These are phyloP conservation scores for Hanseniaspora gamundiae DNA, from an alignment of 1,139 yeast species.

Conservation along the genomic window DNA sequence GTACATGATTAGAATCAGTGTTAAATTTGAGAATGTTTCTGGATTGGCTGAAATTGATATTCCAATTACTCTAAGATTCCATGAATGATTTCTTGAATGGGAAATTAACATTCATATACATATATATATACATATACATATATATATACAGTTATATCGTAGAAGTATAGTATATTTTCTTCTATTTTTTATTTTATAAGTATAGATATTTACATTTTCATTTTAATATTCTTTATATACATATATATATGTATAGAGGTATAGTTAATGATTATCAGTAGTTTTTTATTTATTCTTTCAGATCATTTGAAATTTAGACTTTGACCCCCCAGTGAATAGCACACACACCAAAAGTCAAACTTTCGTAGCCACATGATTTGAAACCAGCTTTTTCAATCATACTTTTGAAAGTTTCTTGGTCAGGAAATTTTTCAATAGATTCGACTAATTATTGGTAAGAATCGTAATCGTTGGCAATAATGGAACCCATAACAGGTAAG, in stretches of 20 bases:
- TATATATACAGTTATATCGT: not conserved
- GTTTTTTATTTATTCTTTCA: too few relatives aligned
- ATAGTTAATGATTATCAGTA: too few relatives aligned
- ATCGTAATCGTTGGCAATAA: conserved; percentile 88
- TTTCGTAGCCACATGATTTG: conserved; percentile 86
- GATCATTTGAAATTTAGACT: conserved; percentile 33
- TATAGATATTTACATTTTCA: too few relatives aligned
- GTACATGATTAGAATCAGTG: conserved; percentile 30
- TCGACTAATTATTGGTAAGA: conserved; percentile 93
- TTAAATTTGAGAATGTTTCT: conserved; percentile 23
- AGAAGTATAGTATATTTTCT: too few relatives aligned
- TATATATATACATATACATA: not conserved
- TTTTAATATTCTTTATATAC: too few relatives aligned
- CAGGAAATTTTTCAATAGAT: conserved; percentile 82
- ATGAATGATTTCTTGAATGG: too few relatives aligned
- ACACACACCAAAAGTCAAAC: conserved; percentile 91
- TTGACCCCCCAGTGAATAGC: conserved; percentile 94
- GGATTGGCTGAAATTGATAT: conserved; percentile 23
- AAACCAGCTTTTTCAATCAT: conserved; percentile 97
- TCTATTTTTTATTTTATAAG: too few relatives aligned
- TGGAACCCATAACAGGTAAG: conserved; percentile 90
- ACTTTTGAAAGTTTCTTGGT: conserved; percentile 76
- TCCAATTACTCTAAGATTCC: conserved; percentile 26
- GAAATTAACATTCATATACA: not conserved
- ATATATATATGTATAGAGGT: too few relatives aligned